phyloP scores from a whole-genome alignment of 2,329 filamentous ascomycete genomes.

The Talaromyces sp. region DNA sequence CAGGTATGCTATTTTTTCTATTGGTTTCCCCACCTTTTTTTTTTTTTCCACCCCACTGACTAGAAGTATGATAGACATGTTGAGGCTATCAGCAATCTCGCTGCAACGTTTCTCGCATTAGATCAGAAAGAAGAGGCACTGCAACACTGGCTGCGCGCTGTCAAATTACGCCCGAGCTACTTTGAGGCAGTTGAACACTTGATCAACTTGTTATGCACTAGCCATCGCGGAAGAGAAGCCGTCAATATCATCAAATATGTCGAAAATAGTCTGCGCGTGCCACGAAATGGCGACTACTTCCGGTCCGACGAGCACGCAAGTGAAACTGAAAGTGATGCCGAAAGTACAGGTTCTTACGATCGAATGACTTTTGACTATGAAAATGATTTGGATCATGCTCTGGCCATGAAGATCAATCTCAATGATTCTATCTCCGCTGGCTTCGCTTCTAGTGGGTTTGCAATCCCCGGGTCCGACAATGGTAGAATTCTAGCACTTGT shows the following conservation, averaged over 20 bases:
- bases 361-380: conserved; percentile 57
- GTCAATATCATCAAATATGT: conserved; percentile 83
- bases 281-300: conserved; percentile 46
- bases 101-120: conserved; percentile 80
- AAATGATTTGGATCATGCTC: conserved; percentile 34
- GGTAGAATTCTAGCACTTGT: conserved; percentile 89
- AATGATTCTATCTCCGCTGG: conserved; percentile 42
- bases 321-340: conserved; percentile 57
- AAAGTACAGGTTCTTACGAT: conserved; percentile 55
- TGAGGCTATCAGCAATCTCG: conserved; percentile 89
- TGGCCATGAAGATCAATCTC: conserved; percentile 26
- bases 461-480: conserved; percentile 80
- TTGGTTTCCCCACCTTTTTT: no score
- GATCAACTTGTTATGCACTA: conserved; percentile 77
- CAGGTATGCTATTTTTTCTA: conserved; percentile 41
- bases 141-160: conserved; percentile 77
- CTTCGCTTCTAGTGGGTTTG: conserved; percentile 78
- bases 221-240: conserved; percentile 76
- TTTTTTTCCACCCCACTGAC: not conserved
- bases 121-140: conserved; percentile 80
- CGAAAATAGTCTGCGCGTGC: conserved; percentile 65
- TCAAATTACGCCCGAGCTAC: conserved; percentile 78
- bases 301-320: conserved; percentile 53
- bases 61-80: conserved; percentile 62
- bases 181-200: conserved; percentile 95